These are phyloP conservation scores for Suhomyces bribrorum DNA, from an alignment of 1,139 yeast species.

Conservation along the genomic window DNA sequence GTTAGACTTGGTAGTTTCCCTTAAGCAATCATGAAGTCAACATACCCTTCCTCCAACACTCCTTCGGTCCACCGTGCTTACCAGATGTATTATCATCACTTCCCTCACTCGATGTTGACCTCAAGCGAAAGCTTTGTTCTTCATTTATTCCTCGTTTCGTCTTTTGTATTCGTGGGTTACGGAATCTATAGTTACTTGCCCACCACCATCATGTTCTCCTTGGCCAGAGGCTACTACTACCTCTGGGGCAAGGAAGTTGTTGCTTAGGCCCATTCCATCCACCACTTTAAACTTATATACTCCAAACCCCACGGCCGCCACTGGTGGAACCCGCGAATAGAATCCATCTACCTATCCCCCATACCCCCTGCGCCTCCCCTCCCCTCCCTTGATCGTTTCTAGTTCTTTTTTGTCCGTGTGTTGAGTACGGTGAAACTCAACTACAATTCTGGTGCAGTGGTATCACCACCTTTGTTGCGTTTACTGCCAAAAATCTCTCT, in stretches of 20 bases:
- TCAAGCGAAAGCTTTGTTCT: slow-evolving; percentile 33
- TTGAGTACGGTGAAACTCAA: too few species aligned
- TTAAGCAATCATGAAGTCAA: too few species aligned
- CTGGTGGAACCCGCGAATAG: too few species aligned
- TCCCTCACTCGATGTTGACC: slow-evolving; percentile 45
- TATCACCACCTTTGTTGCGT: too few species aligned
- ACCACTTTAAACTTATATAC: background rate
- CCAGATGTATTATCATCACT: slow-evolving; percentile 36
- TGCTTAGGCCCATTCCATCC: background rate
- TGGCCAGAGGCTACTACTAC: slow-evolving; percentile 39
- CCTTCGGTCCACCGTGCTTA: slow-evolving; percentile 14
- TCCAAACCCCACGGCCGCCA: too few species aligned
- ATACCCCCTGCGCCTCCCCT: too few species aligned
- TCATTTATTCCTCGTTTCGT: slow-evolving; percentile 32
- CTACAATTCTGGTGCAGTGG: too few species aligned
- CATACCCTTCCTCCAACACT: slow-evolving; percentile 1
- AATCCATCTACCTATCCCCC: too few species aligned
- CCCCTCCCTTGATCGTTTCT: too few species aligned
- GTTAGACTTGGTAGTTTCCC: too few species aligned
- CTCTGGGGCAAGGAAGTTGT: slow-evolving; percentile 29
- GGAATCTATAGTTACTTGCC: slow-evolving; percentile 43
- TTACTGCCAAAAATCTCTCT: too few species aligned
- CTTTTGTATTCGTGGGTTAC: slow-evolving; percentile 35
- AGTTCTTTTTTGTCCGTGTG: too few species aligned
- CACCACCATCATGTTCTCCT: slow-evolving; percentile 29